Evolutionary conservation across 2,329 filamentous ascomycete species (phyloP), one percentile per base, ranked within the genome.

Genomic region (Ceratocystis ficicola): DNA sequence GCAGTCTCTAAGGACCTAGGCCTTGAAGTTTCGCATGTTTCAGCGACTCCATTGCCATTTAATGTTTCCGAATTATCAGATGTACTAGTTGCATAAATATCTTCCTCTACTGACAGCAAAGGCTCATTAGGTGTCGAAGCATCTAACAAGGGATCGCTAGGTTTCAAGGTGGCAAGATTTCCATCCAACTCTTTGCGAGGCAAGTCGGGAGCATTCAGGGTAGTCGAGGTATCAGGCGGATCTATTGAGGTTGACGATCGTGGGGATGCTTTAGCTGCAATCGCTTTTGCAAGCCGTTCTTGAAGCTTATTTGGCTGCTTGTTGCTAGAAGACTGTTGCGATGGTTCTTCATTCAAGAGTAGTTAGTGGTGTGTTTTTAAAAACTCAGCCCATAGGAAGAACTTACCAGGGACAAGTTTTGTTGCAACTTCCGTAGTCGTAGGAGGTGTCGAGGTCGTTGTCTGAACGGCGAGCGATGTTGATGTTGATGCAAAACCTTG

Each of bases 211-310:
- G 15, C 36, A 4, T 7, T 50, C 12, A 52, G 7, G 5, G 10
- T 46, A 17, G 36, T 30, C 5, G 5, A 22, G 20, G 52, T 44
- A 44, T 41, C 30, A 4, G 44, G n/a, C 15, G 15, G 36, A 12
- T 63, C 63, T 32, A 61, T 32, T 2, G 66, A 63, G 2, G 20
- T 65, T 12, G 60, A 66, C 5, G 66, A 41, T 30, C 63, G 62
- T 2, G 69, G 44, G 4, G 65, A 44, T 15, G 69, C 66, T 65
- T 88, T 90, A 67, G 87, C 87, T 2, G 87, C 90, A 71, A 96
- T 84, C 36, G 92, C 94, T 72, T 90, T 89, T 36, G 93, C 93
- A 68, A 99, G 80, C 68, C 91, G 83, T 73, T 96, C 92, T 73
- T 96, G 92, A 55, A 99, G 79, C 64, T 91, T 85, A 71, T 95